phyloP scores from a whole-genome alignment of 1,284 basidiomycete species.

The Fomitopsis palustris region DNA sequence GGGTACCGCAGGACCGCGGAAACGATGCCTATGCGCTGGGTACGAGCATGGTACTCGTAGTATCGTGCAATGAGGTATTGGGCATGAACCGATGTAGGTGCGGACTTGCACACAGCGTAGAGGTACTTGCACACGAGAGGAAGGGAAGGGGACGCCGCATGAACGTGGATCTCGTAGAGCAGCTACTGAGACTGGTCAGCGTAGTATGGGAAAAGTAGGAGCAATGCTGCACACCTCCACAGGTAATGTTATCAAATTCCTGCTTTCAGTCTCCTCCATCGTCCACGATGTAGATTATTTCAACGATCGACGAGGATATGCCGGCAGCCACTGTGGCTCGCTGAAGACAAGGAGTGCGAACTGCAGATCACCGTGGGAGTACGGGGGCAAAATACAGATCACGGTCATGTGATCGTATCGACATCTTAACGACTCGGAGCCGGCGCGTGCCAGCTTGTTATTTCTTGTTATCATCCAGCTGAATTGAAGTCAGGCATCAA shows the following conservation, averaged over 20 bases:
- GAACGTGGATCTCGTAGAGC: slow-evolving; percentile 69
- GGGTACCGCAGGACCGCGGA: slow-evolving; percentile 60
- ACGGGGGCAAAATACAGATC: neutral
- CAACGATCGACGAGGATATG: neutral
- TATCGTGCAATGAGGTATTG: slow-evolving; percentile 51
- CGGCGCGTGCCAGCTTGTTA: no score
- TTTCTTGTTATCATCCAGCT: no score
- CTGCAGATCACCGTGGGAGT: neutral
- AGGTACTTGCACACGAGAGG: slow-evolving; percentile 54
- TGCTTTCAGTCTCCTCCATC: neutral
- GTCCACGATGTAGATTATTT: neutral
- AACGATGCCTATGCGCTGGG: slow-evolving; percentile 29
- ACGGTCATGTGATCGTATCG: neutral
- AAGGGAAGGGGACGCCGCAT: slow-evolving; percentile 55
- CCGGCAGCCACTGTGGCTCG: neutral
- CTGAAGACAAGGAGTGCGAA: neutral
- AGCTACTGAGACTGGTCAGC: slow-evolving; percentile 40
- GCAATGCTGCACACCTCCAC: slow-evolving; percentile 10
- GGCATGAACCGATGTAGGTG: slow-evolving; percentile 52
- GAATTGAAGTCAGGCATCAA: no score
- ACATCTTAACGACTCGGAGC: no score
- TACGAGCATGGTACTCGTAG: slow-evolving; percentile 10
- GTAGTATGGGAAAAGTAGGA: neutral
- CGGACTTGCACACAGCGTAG: slow-evolving; percentile 45
- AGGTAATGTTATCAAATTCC: slow-evolving; percentile 6